Evolutionary conservation across 2,329 filamentous ascomycete genomes (phyloP).

Genomic region (Plectosphaerella plurivora): DNA sequence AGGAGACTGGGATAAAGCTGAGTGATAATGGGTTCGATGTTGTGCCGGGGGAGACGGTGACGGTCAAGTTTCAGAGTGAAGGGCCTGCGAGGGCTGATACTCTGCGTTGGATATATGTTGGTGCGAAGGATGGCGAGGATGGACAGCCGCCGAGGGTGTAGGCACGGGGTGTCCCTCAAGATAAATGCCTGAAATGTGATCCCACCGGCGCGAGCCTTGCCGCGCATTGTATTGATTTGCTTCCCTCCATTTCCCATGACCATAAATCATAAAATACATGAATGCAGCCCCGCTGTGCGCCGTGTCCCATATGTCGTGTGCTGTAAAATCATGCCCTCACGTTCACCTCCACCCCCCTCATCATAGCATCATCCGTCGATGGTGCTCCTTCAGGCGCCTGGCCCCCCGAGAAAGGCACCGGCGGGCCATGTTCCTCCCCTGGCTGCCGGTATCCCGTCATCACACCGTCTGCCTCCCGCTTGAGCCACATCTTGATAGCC

Average conservation of each 20-base stretch:
- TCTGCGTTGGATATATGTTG: conserved; percentile 13
- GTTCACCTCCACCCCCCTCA: background rate
- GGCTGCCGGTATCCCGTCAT: background rate
- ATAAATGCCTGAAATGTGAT: no score
- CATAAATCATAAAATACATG: no score
- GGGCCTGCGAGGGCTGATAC: conserved; percentile 2
- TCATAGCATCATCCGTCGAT: background rate
- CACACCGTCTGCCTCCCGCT: background rate
- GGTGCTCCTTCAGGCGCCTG: background rate
- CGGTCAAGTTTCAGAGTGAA: conserved; percentile 10
- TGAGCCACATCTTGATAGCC: conserved; percentile 6
- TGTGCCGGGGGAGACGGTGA: conserved; percentile 39
- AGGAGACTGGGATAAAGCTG: conserved; percentile 36
- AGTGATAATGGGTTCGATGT: conserved; percentile 57
- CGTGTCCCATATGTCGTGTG: background rate
- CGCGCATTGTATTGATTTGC: no score
- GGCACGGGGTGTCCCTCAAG: no score
- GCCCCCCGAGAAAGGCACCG: background rate
- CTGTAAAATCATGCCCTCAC: background rate
- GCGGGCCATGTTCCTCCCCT: background rate
- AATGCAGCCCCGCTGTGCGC: background rate
- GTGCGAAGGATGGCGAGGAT: conserved; percentile 10
- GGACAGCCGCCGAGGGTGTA: no score
- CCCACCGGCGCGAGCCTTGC: no score
- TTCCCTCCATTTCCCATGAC: no score